Evolutionary conservation across 176 grass and related monocot species (phyloP), one percentile per base, ranked within the genome.

Genomic region (Bolboschoenus planiculmis): DNA sequence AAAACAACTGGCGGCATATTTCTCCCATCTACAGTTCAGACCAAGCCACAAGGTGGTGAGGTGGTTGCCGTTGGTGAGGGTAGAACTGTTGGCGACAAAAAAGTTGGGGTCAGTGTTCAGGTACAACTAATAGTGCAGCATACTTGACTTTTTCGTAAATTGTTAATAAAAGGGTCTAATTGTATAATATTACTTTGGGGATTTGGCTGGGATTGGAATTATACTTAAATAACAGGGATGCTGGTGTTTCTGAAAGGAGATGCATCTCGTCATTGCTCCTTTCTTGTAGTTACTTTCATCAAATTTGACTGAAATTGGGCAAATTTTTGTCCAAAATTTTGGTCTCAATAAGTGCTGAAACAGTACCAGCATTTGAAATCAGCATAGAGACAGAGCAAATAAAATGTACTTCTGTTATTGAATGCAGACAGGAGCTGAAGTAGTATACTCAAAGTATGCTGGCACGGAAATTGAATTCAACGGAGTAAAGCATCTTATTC

Each of bases 381-480:
- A 73, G 10, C 5, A 30, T 31, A 31, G 44, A 31, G 51, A 10
- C 72, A 18, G 1, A 33, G 2, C 15, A 16, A 51, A 1, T 31
- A 18, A 77, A 77, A 9, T 31, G 13, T 16, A 31, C 27, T 77
- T 74, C 4, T 77, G 72, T 53, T 77, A 18, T 75, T 77, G 54
- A 33, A 56, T 85, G 59, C 55, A 97, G 91, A 62, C 83, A 74
- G 91, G 94, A 36, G 59, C 87, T 20, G 84, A 92, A 33, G 89
- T 94, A 68, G 68, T 92, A 43, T 97, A 94, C 80, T 92, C 89
- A 1, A 97, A 87, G 85, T 94, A 92, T 79, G 91, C 88, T n/a
- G 94, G 94, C 73, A 97, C 89, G 43, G 91, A 97, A 81, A 85
- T 97, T 53, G 91, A 94, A 82, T 92, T 97, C 82, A 88, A 94